Percentiles rank a stretch among this genome's conserved stretches.
phyloP scores from a whole-genome alignment of 257 asterid species.

The Solanum rostratum region DNA sequence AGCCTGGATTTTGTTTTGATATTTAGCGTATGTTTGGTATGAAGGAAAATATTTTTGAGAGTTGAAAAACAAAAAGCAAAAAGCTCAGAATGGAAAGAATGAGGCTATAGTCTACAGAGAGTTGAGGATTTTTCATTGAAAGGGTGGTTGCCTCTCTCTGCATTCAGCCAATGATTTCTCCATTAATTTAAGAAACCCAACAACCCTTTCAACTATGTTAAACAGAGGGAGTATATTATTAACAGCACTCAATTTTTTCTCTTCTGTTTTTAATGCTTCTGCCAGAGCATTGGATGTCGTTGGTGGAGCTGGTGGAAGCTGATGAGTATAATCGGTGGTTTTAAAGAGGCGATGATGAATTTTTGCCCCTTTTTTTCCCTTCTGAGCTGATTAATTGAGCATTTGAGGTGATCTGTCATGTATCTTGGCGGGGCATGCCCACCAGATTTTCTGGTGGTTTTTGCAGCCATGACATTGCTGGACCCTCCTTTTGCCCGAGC shows the following conservation, averaged over 20 bases:
- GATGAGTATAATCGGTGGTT: background rate
- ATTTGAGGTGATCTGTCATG: background rate
- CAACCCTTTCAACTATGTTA: background rate
- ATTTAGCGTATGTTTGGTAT: background rate
- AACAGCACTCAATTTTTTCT: background rate
- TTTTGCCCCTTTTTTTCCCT: background rate
- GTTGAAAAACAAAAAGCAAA: background rate
- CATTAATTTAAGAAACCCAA: background rate
- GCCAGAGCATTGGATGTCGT: background rate
- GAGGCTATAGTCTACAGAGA: background rate
- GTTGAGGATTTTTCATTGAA: conserved; percentile 4
- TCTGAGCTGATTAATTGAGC: background rate
- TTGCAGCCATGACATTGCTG: conserved; percentile 14
- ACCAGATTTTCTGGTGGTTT: background rate
- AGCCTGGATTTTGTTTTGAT: background rate
- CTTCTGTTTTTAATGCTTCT: background rate
- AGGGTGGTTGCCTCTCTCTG: conserved; percentile 55
- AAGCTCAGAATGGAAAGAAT: background rate
- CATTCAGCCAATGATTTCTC: conserved; percentile 13
- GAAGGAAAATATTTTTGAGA: background rate
- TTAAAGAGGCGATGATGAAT: background rate
- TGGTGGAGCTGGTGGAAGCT: background rate
- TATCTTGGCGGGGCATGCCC: conserved; percentile 15
- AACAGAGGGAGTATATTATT: background rate
- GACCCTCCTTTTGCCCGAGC: background rate